These are phyloP conservation scores for Arthroderma sp. DNA, from an alignment of 2,329 filamentous ascomycete species.

Conservation along the genomic window DNA sequence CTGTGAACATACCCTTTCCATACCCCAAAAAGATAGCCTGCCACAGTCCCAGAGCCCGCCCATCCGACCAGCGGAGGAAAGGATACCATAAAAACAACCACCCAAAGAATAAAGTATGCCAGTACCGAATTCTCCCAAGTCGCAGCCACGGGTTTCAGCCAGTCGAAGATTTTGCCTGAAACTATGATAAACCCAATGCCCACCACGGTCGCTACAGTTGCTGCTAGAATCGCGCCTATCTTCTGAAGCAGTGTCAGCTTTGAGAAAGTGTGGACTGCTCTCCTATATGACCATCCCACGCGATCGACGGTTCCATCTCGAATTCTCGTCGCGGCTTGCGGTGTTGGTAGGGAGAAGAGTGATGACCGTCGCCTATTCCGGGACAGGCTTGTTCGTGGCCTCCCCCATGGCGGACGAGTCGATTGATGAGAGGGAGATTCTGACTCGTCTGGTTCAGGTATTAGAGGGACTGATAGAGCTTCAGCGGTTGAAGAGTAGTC, in stretches of 20 bases:
- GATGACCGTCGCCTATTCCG: slow-evolving; percentile 25
- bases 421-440: slow-evolving; percentile 34
- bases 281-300: slow-evolving; percentile 22
- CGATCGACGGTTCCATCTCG: slow-evolving; percentile 28
- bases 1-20: slow-evolving; percentile 51
- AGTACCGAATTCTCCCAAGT: slow-evolving; percentile 61
- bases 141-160: slow-evolving; percentile 58
- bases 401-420: slow-evolving; percentile 40
- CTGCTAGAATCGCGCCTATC: slow-evolving; percentile 41
- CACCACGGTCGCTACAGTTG: slow-evolving; percentile 41
- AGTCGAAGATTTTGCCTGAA: slow-evolving; percentile 65
- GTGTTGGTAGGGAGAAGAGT: slow-evolving; percentile 21
- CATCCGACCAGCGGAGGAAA: slow-evolving; percentile 86
- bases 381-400: slow-evolving; percentile 24
- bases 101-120: slow-evolving; percentile 65
- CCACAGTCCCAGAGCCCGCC: slow-evolving; percentile 58
- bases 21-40: slow-evolving; percentile 59
- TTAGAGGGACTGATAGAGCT: slow-evolving; percentile 39
- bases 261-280: slow-evolving; percentile 22
- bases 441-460: slow-evolving; percentile 25
- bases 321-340: slow-evolving; percentile 13
- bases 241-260: slow-evolving; percentile 44
- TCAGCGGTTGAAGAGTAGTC: slow-evolving; percentile 41
- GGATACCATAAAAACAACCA: slow-evolving; percentile 59
- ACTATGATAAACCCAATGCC: slow-evolving; percentile 61